Percentiles rank a stretch among this genome's conserved stretches.
Evolutionary conservation across 2,329 filamentous ascomycete species (phyloP).

Genomic region (Nannizzia gypsea): DNA sequence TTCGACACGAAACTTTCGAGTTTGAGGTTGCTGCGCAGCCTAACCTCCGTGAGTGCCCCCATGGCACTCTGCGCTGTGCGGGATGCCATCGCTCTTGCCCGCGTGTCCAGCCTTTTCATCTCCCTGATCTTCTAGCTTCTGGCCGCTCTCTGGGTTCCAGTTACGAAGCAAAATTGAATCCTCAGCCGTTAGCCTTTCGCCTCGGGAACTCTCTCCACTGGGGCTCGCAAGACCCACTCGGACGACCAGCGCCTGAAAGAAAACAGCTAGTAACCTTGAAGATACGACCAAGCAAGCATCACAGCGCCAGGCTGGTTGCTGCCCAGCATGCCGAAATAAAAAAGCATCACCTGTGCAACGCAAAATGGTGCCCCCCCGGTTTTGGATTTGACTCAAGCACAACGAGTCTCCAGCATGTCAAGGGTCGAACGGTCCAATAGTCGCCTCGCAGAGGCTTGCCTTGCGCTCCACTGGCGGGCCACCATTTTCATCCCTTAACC

Average conservation of each 20-base stretch:
- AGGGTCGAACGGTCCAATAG: constrained; percentile 1
- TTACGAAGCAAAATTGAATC: background rate
- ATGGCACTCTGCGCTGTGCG: background rate
- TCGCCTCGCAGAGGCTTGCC: background rate
- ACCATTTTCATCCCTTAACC: constrained; percentile 7
- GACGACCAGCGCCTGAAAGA: background rate
- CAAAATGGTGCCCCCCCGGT: background rate
- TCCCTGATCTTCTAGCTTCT: background rate
- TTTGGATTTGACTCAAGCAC: constrained; percentile 3
- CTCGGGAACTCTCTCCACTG: constrained; percentile 2
- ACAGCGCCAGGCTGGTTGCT: background rate
- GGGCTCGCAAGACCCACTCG: background rate
- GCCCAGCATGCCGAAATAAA: constrained; percentile 2
- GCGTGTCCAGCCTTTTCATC: background rate
- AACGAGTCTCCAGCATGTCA: constrained; percentile 1
- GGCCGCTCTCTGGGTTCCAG: background rate
- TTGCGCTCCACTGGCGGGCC: constrained; percentile 1
- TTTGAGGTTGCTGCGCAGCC: background rate
- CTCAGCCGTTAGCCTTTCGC: constrained; percentile 2
- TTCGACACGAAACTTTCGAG: background rate
- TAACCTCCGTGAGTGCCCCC: background rate
- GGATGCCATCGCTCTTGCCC: background rate
- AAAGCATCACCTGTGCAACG: background rate
- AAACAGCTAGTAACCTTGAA: constrained; percentile 1
- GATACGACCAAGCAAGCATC: constrained; percentile 1